These are phyloP conservation scores for Marchantia polymorpha DNA, from an alignment of 225 moss, liverwort and hornwort genomes.

Conservation along the genomic window DNA sequence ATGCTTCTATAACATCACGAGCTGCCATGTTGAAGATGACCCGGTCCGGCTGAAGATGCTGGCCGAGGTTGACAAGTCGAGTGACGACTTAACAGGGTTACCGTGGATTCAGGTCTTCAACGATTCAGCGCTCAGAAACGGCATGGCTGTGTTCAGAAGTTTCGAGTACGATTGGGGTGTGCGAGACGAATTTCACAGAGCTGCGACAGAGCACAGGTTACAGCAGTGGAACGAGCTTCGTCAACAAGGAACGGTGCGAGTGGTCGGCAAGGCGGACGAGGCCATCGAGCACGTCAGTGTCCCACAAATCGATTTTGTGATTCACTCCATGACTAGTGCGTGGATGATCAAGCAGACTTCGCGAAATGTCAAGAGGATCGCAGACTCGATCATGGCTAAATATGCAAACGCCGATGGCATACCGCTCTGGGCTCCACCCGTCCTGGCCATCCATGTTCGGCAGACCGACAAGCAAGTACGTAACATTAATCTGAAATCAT, in stretches of 20 bases:
- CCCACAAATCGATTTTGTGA: background rate
- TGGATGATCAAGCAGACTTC: slow-evolving; percentile 33
- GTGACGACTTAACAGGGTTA: slow-evolving; percentile 10
- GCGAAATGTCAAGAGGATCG: slow-evolving; percentile 19
- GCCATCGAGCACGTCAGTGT: background rate
- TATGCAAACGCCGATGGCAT: slow-evolving; percentile 16
- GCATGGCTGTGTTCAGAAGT: slow-evolving; percentile 14
- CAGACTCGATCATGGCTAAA: slow-evolving; percentile 33
- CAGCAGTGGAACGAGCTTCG: background rate
- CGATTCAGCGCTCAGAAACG: background rate
- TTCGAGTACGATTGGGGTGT: background rate
- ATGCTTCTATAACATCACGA: slow-evolving; percentile 36
- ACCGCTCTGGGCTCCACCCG: slow-evolving; percentile 34
- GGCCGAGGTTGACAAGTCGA: background rate
- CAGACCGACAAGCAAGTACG: slow-evolving; percentile 37
- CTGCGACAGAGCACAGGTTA: background rate
- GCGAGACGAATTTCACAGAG: background rate
- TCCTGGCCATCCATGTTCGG: slow-evolving; percentile 35
- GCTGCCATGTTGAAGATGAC: slow-evolving; percentile 23
- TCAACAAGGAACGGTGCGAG: background rate
- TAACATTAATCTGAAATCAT: background rate
- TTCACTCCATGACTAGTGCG: slow-evolving; percentile 21
- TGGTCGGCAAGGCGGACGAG: background rate
- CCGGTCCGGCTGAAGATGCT: slow-evolving; percentile 11
- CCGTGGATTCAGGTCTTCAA: slow-evolving; percentile 31